These are phyloP conservation scores for Rubia peregrina DNA, from an alignment of 305 asterid genomes.

Conservation along the genomic window DNA sequence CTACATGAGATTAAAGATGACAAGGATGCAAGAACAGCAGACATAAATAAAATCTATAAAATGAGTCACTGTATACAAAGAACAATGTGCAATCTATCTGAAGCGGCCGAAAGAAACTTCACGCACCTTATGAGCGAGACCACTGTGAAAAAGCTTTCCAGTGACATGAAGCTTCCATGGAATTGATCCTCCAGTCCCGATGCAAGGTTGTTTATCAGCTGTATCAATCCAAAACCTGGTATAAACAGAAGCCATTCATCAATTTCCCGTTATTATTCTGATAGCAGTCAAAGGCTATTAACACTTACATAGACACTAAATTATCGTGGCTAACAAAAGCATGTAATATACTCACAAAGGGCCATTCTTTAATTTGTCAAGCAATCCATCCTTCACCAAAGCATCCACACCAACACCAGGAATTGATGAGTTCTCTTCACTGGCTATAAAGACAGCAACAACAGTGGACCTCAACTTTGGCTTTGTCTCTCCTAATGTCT, in stretches of 20 bases:
- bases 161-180: slow-evolving; percentile 83
- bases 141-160: slow-evolving; percentile 97
- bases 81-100: background rate
- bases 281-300: background rate
- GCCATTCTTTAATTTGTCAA: slow-evolving; percentile 69
- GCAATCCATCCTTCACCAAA: slow-evolving; percentile 75
- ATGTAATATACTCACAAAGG: slow-evolving; percentile 56
- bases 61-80: background rate
- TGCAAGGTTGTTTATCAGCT: slow-evolving; percentile 97
- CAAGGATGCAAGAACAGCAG: background rate
- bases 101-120: slow-evolving; percentile 1
- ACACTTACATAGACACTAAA: background rate
- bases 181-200: slow-evolving; percentile 96
- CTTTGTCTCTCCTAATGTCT: slow-evolving; percentile 65
- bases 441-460: slow-evolving; percentile 92
- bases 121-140: slow-evolving; percentile 81
- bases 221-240: slow-evolving; percentile 95
- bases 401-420: slow-evolving; percentile 97
- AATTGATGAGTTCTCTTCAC: slow-evolving; percentile 95
- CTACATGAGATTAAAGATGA: background rate
- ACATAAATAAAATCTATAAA: background rate
- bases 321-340: slow-evolving; percentile 3
- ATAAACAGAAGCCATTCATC: slow-evolving; percentile 15
- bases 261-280: background rate
- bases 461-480: slow-evolving; percentile 73